Base-by-base conservation (phyloP, 23 red algal genomes). In the Gracilaria domingensis region DNA sequence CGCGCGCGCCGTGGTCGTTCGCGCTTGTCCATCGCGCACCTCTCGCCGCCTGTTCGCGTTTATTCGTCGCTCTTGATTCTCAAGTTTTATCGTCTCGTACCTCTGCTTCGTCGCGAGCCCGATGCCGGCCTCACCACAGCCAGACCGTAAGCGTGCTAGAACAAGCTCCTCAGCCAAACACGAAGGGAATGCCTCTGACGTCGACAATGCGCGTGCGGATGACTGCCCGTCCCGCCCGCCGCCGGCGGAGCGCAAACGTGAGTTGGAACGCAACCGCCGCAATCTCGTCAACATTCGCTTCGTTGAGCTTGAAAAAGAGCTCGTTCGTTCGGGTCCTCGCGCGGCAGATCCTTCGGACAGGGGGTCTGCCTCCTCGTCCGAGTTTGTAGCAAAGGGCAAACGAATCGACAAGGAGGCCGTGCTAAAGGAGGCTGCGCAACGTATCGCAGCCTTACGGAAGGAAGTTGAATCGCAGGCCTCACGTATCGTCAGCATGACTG, bases 381-480 rank as follows among this genome's bases (percentile, higher is more conserved):
- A 59, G 53, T 62, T 62, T 82, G 71, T 67, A 18, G 61, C 48
- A 5, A 69, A 79, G 30, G 82, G 93, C 38, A 82, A 85, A 69
- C 93, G 92, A 26, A 94, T 95, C 36, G 93, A 95, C 72, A 95
- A 95, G 86, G 93, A 95, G 80, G 93, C 87, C 25, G 81, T 95
- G 16, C 73, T 95, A 4, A 91, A 91, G 55, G 93, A 87, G 45
- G 93, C 93, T 14, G 74, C 80, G n/a, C 58, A 83, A n/a, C 85
- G 82, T 44, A 66, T 95, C 4, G 75, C 81, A 30, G 64, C 74
- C 18, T 75, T 75, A 32, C 54, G 80, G 14, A 86, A 95, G 48
- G 73, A 91, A 54, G 66, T 95, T 18, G 70, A 66, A 21, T 58
- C 79, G 17, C 50, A 64, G 64, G 57, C 62, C 34, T 47, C 49